These are phyloP conservation scores for Lumnitzera littorea DNA, from an alignment of 345 rosid species.

Conservation along the genomic window DNA sequence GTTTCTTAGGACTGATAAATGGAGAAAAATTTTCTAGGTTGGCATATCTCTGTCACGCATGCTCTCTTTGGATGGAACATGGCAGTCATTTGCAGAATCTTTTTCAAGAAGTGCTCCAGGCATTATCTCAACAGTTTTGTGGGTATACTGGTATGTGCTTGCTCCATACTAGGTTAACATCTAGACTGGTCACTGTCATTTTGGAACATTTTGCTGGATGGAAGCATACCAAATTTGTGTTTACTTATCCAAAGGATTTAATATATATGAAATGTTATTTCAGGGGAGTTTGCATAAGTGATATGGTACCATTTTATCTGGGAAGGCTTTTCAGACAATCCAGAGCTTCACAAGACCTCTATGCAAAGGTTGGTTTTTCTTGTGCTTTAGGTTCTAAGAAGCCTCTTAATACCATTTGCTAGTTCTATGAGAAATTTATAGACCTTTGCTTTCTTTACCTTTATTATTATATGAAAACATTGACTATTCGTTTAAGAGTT, in stretches of 20 bases:
- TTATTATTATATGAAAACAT: no score
- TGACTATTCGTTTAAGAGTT: no score
- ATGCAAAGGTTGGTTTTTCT: conserved; percentile 55
- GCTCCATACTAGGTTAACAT: neutral
- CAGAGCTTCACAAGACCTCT: conserved; percentile 69
- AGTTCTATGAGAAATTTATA: neutral
- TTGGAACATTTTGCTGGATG: no score
- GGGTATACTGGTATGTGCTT: conserved; percentile 80
- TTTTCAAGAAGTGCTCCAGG: conserved; percentile 53
- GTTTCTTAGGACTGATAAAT: conserved; percentile 1
- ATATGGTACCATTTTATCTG: conserved; percentile 88
- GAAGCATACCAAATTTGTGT: no score
- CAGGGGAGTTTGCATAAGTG: conserved; percentile 92
- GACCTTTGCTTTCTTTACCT: no score
- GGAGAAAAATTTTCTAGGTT: conserved; percentile 33
- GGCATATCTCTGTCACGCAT: conserved; percentile 68
- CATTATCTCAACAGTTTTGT: conserved; percentile 58
- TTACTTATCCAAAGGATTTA: neutral
- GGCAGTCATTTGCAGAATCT: conserved; percentile 65
- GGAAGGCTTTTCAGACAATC: conserved; percentile 69
- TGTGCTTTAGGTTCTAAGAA: conserved; percentile 7
- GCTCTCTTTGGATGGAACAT: conserved; percentile 75
- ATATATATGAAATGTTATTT: conserved; percentile 8
- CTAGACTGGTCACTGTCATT: no score
- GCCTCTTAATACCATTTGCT: no score